Evolutionary conservation across 108 stramenopile species (phyloP), one percentile per base, ranked within the genome.

Genomic region (Fragilaria radians): DNA sequence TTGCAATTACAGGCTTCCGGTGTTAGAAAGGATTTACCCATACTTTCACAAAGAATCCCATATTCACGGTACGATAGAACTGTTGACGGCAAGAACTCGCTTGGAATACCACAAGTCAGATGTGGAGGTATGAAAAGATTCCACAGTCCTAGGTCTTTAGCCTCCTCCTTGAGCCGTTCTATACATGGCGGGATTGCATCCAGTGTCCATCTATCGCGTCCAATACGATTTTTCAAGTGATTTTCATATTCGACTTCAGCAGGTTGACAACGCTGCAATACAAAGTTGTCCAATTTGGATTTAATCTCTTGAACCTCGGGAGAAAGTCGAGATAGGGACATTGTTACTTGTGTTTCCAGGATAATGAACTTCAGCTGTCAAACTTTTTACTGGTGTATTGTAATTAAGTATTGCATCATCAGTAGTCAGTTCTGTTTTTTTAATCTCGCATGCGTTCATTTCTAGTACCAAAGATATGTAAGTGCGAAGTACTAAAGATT

Each of bases 1-100:
- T 75, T 76, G 63, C 93, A 96, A 70, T 98, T 98, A 76, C 90
- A 96, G n/a, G 85, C 86, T 76, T 94, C 87, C 52, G 94, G 76
- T 0, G 93, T 94, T 19, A 97, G 54, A 19, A 76, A 66, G 0
- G 80, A 57, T 18, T 79, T 67, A 32, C 97, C 97, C 93, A 96
- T 94, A 48, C 83, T 55, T 77, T 98, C 95, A 47, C 83, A 85
- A 23, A 94, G 49, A 23, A 79, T 78, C 1, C 90, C 95, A 67
- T 96, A 96, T 67, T 92, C 86, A 7, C 81, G 78, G 67, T 89
- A 89, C 31, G 81, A 59, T 33, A 91, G 58, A 25, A 67, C 27
- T 25, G 61, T 49, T 7, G 65, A 34, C 5, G 81, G 85, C 23
- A 34, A 11, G 22, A 26, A 32, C 51, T 63, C 21, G 33, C 33